Evolutionary conservation across 1,284 basidiomycete species (phyloP), one percentile per base, ranked within the genome.

Genomic region (Hemileia vastatrix): DNA sequence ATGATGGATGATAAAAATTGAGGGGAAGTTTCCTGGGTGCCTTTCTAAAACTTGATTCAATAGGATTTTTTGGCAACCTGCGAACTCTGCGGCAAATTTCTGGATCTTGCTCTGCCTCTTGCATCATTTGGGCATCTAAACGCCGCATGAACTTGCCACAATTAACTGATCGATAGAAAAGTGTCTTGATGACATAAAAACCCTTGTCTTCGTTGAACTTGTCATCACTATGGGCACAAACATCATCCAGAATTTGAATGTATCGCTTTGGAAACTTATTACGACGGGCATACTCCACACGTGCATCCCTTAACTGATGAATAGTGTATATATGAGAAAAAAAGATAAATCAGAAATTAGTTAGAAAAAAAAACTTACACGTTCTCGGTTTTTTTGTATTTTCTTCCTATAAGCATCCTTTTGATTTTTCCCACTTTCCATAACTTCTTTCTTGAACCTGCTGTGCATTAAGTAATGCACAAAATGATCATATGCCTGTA

Each of bases 1-100:
- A 59, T 2, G 3, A 51, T 1, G 32, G 48, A 21, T 43, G 6
- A n/a, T 59, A 59, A 40, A 59, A 59, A 19, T 59, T 21, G 21
- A 59, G 50, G 1, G 57, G 57, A n/a, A 59, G 24, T 13, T 36
- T 36, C 13, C 23, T 52, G 23, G 57, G 57, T 13, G 57, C 49
- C 6, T 15, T 6, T 3, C 15, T 59, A 33, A 15, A 59, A 23
- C 4, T 36, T 13, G 57, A 59, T 11, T 9, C 13, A 9, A 36
- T 1, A 15, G 57, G 57, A 0, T 1, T 21, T 13, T 33, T 51
- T n/a, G 57, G 57, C 27, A 59, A 52, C 27, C 33, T 24, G 18
- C 23, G 49, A 18, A 57, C 54, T 21, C 40, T 18, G 43, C 54
- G 40, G 5, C 54, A 27, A 19, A 9, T 57, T 2, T 11, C 23